phyloP scores from a whole-genome alignment of 2,329 filamentous ascomycete genomes.

The Aspergillus pseudoglaucus region DNA sequence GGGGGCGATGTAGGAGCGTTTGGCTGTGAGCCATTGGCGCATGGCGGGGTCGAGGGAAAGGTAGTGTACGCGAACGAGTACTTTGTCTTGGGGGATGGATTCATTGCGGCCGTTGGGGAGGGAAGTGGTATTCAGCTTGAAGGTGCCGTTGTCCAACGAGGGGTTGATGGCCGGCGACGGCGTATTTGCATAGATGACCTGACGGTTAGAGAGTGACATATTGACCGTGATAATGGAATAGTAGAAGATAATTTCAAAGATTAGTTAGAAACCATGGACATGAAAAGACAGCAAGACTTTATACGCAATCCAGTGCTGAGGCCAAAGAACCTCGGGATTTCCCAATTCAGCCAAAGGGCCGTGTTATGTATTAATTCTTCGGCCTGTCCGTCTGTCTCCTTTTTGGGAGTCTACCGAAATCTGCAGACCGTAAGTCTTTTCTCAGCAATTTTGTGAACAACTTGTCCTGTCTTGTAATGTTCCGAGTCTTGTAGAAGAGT shows the following conservation, averaged over 20 bases:
- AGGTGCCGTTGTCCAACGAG: conserved; percentile 29
- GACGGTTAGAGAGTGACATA: conserved; percentile 26
- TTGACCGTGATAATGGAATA: background rate
- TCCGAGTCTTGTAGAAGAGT: too few species aligned
- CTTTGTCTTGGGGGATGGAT: conserved; percentile 45
- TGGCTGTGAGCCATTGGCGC: conserved; percentile 61
- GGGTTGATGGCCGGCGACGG: conserved; percentile 31
- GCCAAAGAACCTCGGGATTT: too few species aligned
- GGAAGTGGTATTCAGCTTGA: conserved; percentile 24
- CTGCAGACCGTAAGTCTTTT: too few species aligned
- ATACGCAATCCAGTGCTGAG: too few species aligned
- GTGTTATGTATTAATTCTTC: too few species aligned
- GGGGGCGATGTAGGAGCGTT: conserved; percentile 60
- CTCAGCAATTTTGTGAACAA: too few species aligned
- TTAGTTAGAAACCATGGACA: too few species aligned
- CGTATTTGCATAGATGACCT: conserved; percentile 30
- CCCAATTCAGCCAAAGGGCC: too few species aligned
- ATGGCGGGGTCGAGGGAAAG: conserved; percentile 69
- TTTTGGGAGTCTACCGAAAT: conserved; percentile 7
- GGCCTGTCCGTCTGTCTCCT: too few species aligned
- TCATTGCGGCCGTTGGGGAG: conserved; percentile 9
- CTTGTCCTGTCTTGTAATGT: too few species aligned
- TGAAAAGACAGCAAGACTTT: too few species aligned
- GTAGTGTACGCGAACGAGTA: conserved; percentile 56
- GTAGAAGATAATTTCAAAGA: too few species aligned